These are phyloP conservation scores for slime mould (Dictyostelium discoideum) DNA, from an alignment of 78 protist species.

Conservation along the genomic window dicty_2.7 NC_007088.5:1021501-1022000, in stretches of 20 bases:
- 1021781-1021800: conserved; percentile 13
- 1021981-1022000: background rate
- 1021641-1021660: conserved; percentile 35
- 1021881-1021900: conserved; percentile 14
- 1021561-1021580: background rate
- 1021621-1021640: background rate
- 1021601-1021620: background rate
- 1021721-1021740: conserved; percentile 1
- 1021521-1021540: conserved; percentile 23
- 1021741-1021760: conserved; percentile 6
- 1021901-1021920: conserved; percentile 12
- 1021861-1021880: conserved; percentile 37
- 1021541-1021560: conserved; percentile 20
- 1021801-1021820: conserved; percentile 1
- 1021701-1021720: conserved; percentile 15
- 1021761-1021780: conserved; percentile 22
- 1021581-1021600: background rate
- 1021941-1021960: background rate
- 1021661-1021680: conserved; percentile 61
- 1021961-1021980: background rate
- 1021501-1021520: conserved; percentile 33
- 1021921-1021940: conserved; percentile 10
- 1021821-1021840: background rate
- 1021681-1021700: conserved; percentile 22
- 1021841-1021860: conserved; percentile 13